Base-by-base conservation (phyloP, 2,329 filamentous ascomycete genomes). In the Calcarisporium arbuscula region DNA sequence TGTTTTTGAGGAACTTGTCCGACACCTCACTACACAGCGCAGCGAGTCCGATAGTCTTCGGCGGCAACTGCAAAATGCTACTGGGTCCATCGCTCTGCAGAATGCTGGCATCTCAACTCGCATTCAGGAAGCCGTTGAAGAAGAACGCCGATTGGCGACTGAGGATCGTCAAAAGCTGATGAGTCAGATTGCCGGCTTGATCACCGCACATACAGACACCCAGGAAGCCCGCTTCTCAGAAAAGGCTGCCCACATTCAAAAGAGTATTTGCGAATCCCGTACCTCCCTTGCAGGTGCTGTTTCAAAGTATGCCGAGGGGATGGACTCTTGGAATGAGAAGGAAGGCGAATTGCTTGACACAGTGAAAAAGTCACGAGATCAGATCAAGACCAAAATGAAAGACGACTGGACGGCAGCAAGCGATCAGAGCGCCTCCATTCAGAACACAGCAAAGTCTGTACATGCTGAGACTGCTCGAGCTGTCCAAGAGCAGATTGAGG, bases 381-480 rank as follows among this genome's bases (percentile, higher is more conserved):
- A 70, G 18, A 65, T 96, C 48, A 94, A 92, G 67, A 74, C 67
- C 5, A 88, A 80, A 62, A 74, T 96, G 55, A 83, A 92, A 61
- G 77, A 85, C 36, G 89, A 95, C 55, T 95, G 89, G 82, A 78
- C 76, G 41, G 78, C 66, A 19, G 86, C 90, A 23, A 85, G 86
- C 48, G 73, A 83, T 38, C 82, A 85, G 51, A 94, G 88, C 49
- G 78, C 72, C n/a, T 80, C 82, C 6, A 90, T 98, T 48, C 85
- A 90, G 47, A 72, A 75, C 7, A 85, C 85, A 0, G 89, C 90
- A 1, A 83, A 85, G 48, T 85, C 85, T 3, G 88, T 96, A 2
- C 89, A 98, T 47, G 82, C 84, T 21, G 85, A 94, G 60, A 95
- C 90, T 0, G 78, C 95, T 19, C 81, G 82, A 6, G 90, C 94